Evolutionary conservation across 306 rosid genomes (phyloP), one percentile per base, ranked within the genome.

Genomic region (Vigna nakashimae): DNA sequence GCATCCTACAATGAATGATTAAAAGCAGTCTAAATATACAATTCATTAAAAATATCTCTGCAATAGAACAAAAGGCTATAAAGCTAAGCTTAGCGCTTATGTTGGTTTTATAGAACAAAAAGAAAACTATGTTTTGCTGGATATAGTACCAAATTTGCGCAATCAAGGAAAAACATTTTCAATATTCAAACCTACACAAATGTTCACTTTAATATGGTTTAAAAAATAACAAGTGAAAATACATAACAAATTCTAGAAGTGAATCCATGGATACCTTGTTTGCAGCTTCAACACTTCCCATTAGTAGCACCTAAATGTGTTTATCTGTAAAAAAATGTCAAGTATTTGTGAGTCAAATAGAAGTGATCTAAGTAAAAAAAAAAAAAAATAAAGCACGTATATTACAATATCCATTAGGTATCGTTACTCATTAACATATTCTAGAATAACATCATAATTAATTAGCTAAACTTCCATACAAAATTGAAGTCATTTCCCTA

Each of bases 281-380:
- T 42, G 87, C 77, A 43, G 87, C 89, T 66, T 90, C 94, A 71
- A 84, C 88, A 0, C 91, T 80, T 73, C 97, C 98, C 98, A 94
- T 94, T 58, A 77, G 71, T 83, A 85, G 76, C 76, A 71, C 78
- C 64, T 87, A 75, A 65, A 46, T 49, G 13, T 77, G 48, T 49
- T n/a, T 76, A 46, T 77, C 82, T 82, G 62, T 62, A 30, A 55
- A 81, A 69, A 74, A 69, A 26, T 28, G 11, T 32, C 30, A 73
- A 64, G 9, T 9, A 79, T 17, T 59, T 8, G 52, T 36, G 46
- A 67, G 49, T 24, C 24, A 48, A 71, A 66, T n/a, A 71, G 45
- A 79, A 30, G 24, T n/a, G 42, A 79, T 71, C 2, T 55, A 22
- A 30, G 22, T 4, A 0, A 34, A 4, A 34, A 34, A 32, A 2